Base-by-base conservation (phyloP, 441 rosid species). In the Bocquillonia castaneifolia region DNA sequence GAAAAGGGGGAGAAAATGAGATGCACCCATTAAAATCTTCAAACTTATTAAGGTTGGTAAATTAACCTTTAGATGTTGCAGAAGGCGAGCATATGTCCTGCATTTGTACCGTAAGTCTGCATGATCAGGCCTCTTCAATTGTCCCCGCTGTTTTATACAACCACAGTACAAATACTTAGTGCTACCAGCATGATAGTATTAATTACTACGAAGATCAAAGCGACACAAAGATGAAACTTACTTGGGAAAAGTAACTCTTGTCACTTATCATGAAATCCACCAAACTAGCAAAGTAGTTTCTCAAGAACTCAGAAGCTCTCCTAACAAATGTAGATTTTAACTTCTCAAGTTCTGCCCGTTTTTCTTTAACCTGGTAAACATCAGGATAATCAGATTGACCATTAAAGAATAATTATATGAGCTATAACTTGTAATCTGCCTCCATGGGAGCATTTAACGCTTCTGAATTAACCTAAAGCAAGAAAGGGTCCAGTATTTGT, bases 211-310 rank as follows among this genome's bases (percentile, higher is more conserved):
- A 68, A 64, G 52, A 53, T 34, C 51, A 48, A 70, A 70, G 54
- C 12, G 55, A 26, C 42, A 62, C 29, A 57, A 55, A 45, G 25
- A 63, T 40, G 40, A 67, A 69, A 67, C 70, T 58, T 75, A 95
- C 98, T 92, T 92, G 99, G 73, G 99, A 95, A 77, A 95, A 95
- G 84, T 92, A 92, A 80, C 95, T 95, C 85, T 95, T 92, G 83
- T 92, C 98, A 76, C 96, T 86, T 68, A 95, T 83, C 97, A 90
- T 91, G 81, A 89, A 90, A 88, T 95, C 99, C 78, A 95, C 99
- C 85, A 95, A 86, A 81, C 97, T 91, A 68, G 92, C 90, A 75
- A 95, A 95, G 82, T 95, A 91, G 82, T 82, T 89, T 83, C 96
- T 88, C 88, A 95, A 78, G 87, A 95, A 95, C 73, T 95, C 96